Base-by-base conservation (phyloP, 2,329 filamentous ascomycete species). In the Calcarisporium arbuscula region DNA sequence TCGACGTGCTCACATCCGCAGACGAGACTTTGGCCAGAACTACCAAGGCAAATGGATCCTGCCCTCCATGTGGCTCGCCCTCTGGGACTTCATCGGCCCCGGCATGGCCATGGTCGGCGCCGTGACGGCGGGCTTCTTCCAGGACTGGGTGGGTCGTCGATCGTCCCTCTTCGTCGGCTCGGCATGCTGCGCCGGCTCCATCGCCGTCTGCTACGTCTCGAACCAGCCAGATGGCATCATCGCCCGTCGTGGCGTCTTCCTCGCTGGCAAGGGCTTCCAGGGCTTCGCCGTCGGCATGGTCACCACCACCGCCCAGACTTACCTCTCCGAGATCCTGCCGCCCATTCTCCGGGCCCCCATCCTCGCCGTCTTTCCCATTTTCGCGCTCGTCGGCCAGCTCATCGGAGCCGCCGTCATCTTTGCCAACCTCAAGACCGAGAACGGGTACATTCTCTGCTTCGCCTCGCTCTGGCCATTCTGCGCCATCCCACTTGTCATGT, bases 281-380 rank as follows among this genome's bases (percentile, higher is more conserved):
- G 67, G 68, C 8, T 47, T 60, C 30, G 55, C 62, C 2, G 60
- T 69, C 23, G 68, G 68, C 10, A 58, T 64, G 30, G 53, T 68
- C 34, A 62, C 64, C 50, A 54, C 59, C 23, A 58, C 59, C 7
- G 54, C 57, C 5, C 56, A 65, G 38, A 71, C 68, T 0, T 72
- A 70, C 51, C 60, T 70, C 43, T 70, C 67, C 11, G 69, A 73
- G 41, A 62, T 68, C n/a, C 49, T 66, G 1, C 67, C 69, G 1
- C 55, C 61, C 1, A 53, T 51, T 4, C 54, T 73, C 7, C 57
- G 69, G 22, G 69, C 65, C 3, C 61, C 68, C 1, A 56, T 63
- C 4, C 60, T 72, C 46, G 65, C 67, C 2, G 57, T 71, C 28
- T 64, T 71, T 33, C 68, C 69, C 5, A 61, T 64, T 4, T 69